Percentiles rank a stretch among this genome's conserved stretches.
These are phyloP conservation scores for Sanguinoderma infundibulare DNA, from an alignment of 1,284 basidiomycete species.

Conservation along the genomic window DNA sequence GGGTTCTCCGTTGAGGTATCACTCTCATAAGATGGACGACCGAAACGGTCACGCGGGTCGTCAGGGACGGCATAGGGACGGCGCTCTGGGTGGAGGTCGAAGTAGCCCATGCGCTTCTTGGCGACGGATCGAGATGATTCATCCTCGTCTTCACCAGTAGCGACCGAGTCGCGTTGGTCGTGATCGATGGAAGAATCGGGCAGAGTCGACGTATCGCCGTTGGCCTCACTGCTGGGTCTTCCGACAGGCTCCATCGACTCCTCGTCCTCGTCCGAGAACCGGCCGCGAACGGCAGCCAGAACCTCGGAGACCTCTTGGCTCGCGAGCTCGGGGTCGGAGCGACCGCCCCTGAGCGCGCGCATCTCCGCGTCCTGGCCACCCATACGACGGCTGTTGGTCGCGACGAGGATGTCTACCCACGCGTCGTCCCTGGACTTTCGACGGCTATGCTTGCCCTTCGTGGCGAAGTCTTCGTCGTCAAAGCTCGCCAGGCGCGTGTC, in stretches of 20 bases:
- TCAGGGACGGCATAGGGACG: slow-evolving; percentile 44
- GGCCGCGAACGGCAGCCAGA: slow-evolving; percentile 63
- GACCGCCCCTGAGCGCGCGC: slow-evolving; percentile 42
- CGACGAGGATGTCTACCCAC: slow-evolving; percentile 87
- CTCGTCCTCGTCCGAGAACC: slow-evolving; percentile 52
- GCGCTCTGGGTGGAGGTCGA: slow-evolving; percentile 68
- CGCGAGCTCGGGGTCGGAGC: slow-evolving; percentile 70
- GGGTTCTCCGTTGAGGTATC: slow-evolving; percentile 27
- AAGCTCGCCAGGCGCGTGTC: slow-evolving; percentile 71
- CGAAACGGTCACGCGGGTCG: slow-evolving; percentile 33
- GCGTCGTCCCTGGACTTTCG: slow-evolving; percentile 69
- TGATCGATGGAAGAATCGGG: slow-evolving; percentile 28
- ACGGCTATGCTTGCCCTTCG: slow-evolving; percentile 49
- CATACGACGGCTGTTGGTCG: slow-evolving; percentile 62
- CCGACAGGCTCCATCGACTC: slow-evolving; percentile 46
- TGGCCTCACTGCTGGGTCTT: slow-evolving; percentile 14
- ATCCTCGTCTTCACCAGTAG: slow-evolving; percentile 40
- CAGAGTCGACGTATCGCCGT: slow-evolving; percentile 26
- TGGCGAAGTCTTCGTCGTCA: slow-evolving; percentile 58
- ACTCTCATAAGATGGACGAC: slow-evolving; percentile 32
- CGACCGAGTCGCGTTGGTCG: slow-evolving; percentile 16
- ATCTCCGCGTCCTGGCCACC: slow-evolving; percentile 60
- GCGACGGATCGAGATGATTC: slow-evolving; percentile 24
- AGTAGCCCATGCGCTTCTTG: slow-evolving; percentile 59
- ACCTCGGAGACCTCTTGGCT: slow-evolving; percentile 75